Percentiles rank a stretch among this genome's conserved stretches.
These are phyloP conservation scores for Apiotrichum domesticum DNA, from an alignment of 1,284 basidiomycete genomes.

Conservation along the genomic window DNA sequence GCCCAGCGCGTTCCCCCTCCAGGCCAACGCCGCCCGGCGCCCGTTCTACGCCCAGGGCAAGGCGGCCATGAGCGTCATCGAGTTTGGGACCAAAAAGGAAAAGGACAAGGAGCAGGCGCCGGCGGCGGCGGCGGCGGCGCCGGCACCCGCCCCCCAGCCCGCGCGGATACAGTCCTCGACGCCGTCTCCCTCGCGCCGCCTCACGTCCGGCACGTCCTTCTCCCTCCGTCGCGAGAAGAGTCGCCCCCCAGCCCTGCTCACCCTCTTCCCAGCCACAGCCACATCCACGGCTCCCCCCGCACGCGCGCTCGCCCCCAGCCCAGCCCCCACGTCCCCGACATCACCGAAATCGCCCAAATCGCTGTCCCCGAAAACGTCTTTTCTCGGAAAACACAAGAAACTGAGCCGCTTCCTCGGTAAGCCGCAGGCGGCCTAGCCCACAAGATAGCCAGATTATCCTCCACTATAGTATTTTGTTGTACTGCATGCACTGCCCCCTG, in stretches of 20 bases:
- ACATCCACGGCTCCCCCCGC: background rate
- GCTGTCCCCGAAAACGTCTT: slow-evolving; percentile 3
- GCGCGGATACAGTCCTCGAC: background rate
- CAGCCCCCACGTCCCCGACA: background rate
- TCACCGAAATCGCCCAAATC: no score
- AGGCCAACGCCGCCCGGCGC: slow-evolving; percentile 4
- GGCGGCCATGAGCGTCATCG: slow-evolving; percentile 22
- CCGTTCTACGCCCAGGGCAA: slow-evolving; percentile 22
- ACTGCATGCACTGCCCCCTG: no score
- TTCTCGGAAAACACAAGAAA: slow-evolving; percentile 15
- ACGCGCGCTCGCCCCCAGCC: background rate
- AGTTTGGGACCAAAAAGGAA: slow-evolving; percentile 11
- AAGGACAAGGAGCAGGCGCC: background rate
- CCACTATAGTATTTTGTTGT: no score
- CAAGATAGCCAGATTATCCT: no score
- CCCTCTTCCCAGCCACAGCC: background rate
- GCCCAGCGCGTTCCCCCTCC: background rate
- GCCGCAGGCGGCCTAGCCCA: background rate
- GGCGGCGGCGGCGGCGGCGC: background rate
- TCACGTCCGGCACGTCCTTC: background rate
- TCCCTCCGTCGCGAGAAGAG: background rate
- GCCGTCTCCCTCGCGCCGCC: background rate
- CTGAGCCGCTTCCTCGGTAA: slow-evolving; percentile 11
- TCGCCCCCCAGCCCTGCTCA: no score
- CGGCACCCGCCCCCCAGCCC: background rate